Percentiles rank a stretch among this genome's conserved stretches.
These are phyloP conservation scores for Lentinula guzmanii DNA, from an alignment of 768 basidiomycete genomes.

Conservation along the genomic window DNA sequence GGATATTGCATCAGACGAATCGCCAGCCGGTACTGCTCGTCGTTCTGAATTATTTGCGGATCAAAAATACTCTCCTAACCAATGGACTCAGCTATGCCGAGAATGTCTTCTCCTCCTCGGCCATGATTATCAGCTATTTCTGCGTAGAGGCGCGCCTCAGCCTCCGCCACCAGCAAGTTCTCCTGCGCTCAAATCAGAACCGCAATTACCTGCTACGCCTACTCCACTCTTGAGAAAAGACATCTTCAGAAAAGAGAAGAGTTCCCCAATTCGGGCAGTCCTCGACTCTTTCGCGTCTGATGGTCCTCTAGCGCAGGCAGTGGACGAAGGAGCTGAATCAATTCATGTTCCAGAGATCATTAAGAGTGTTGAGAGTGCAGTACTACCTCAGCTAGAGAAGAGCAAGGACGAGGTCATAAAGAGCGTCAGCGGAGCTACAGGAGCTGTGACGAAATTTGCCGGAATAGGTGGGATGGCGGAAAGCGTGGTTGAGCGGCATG, in stretches of 20 bases:
- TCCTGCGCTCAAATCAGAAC: constrained; percentile 19
- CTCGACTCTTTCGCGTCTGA: constrained; percentile 56
- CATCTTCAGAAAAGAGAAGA: constrained; percentile 36
- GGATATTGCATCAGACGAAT: constrained; percentile 39
- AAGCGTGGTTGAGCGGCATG: constrained; percentile 12
- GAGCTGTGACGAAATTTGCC: background rate
- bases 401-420: constrained; percentile 15
- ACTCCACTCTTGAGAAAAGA: constrained; percentile 34
- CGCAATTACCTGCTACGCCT: constrained; percentile 24
- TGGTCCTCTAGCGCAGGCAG: constrained; percentile 44
- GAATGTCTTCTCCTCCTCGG: constrained; percentile 59
- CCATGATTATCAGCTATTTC: constrained; percentile 60
- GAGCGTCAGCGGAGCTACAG: constrained; percentile 16
- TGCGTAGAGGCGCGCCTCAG: constrained; percentile 47
- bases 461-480: constrained; percentile 8
- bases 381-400: constrained; percentile 11
- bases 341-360: constrained; percentile 46
- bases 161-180: constrained; percentile 13
- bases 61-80: constrained; percentile 54
- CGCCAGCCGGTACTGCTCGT: constrained; percentile 31
- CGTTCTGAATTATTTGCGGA: constrained; percentile 61
- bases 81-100: constrained; percentile 59
- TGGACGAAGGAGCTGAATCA: constrained; percentile 39
- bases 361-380: constrained; percentile 26
- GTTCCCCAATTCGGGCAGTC: constrained; percentile 50